Evolutionary conservation across 2,329 filamentous ascomycete species (phyloP).

Genomic region (Tolypocladium ovalisporum): DNA sequence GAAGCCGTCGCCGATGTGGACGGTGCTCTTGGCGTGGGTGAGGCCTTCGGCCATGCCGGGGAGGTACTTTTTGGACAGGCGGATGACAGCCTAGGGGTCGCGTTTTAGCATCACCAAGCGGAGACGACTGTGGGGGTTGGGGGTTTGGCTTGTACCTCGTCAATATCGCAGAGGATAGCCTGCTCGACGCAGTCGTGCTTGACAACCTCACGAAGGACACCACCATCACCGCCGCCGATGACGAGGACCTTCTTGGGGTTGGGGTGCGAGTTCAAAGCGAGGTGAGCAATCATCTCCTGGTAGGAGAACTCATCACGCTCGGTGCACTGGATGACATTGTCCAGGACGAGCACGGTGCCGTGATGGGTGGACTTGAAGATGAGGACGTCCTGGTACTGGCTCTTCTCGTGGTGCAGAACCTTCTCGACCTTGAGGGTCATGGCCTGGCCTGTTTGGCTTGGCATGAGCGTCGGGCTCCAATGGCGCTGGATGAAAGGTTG

Average conservation of each 20-base stretch:
- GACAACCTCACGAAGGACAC: slow-evolving; percentile 95
- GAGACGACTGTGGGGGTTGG: not conserved
- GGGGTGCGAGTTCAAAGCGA: slow-evolving; percentile 97
- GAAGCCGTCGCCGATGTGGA: slow-evolving; percentile 94
- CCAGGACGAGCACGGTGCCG: slow-evolving; percentile 89
- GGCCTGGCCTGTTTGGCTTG: slow-evolving; percentile 60
- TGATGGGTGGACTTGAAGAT: slow-evolving; percentile 98
- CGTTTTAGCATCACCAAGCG: not conserved
- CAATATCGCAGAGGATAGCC: slow-evolving; percentile 95
- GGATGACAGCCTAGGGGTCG: slow-evolving; percentile 66
- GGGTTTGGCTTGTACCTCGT: slow-evolving; percentile 75
- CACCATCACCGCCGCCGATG: slow-evolving; percentile 94
- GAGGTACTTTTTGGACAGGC: slow-evolving; percentile 96
- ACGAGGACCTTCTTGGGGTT: slow-evolving; percentile 97
- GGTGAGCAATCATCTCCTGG: slow-evolving; percentile 99
- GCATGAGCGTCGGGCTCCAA: slow-evolving; percentile 2
- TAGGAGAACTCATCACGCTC: slow-evolving; percentile 99
- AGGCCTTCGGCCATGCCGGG: slow-evolving; percentile 89
- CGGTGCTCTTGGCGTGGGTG: slow-evolving; percentile 85
- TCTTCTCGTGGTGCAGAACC: slow-evolving; percentile 98
- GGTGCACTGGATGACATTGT: slow-evolving; percentile 98
- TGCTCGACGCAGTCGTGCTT: slow-evolving; percentile 98
- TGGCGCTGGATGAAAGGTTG: not conserved
- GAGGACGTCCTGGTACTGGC: slow-evolving; percentile 96
- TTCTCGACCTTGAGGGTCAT: slow-evolving; percentile 98